Base-by-base conservation (phyloP, 345 rosid species). In the Syzygium jambos region DNA sequence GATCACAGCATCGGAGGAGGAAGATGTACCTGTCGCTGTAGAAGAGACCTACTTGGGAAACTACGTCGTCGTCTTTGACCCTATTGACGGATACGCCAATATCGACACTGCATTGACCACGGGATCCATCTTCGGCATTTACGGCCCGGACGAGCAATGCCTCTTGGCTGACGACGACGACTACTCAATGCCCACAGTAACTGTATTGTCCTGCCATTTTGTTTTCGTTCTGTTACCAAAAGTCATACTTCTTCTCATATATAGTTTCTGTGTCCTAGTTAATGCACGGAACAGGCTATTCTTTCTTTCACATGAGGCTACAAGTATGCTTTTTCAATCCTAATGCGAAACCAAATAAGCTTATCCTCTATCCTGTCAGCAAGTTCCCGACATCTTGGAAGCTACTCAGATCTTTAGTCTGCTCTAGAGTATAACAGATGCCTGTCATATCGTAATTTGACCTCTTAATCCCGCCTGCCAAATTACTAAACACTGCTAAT, bases 1-100 rank as follows among this genome's bases (percentile, higher is more conserved):
- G 84, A 90, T 90, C 54, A 90, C 90, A 86, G 93, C 89, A 30
- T 89, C 93, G 3, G 93, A 91, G 90, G 91, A 91, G 80, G 93
- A 91, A 84, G 93, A 91, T 63, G 88, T 89, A 21, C 92, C 93
- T 0, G 91, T 91, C 7, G 93, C 91, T 0, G 90, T 91, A 34
- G 93, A 91, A 54, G 93, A 91, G 85, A 91, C 91, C 29, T 86
- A 90, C 84, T 91, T 90, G 4, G 93, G 93, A 16, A 90, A 88
- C 90, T 91, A 90, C 41, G 82, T 86, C 41, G 89, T 91, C 21
- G 91, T 90, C 86, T 91, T 91, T 23, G 93, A 91, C 86, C 93
- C 93, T 2, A 68, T 91, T 9, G 93, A 90, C 55, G 91, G 91
- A 86, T 91, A 90, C 3, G 86, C 93, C 54, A 90, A 91, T 82